Conservation (phyloP, 2,329 filamentous ascomycete species). For the Trichoderma brevicompactum region DNA sequence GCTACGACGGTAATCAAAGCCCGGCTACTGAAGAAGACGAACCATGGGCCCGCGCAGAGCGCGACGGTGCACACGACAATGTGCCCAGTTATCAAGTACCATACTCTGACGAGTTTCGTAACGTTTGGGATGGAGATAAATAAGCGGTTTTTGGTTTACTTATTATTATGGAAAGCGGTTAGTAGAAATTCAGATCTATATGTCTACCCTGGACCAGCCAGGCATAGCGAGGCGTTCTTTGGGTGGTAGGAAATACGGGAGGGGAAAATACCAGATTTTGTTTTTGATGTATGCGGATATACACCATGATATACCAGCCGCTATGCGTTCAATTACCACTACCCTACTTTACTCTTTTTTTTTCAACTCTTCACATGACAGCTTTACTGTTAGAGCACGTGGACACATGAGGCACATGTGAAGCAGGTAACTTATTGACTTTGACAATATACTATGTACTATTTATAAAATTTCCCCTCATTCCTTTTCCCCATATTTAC, state of each 20-base stretch:
- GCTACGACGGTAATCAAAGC: conserved; percentile 11
- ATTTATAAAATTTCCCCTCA: too few species aligned
- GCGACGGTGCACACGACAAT: conserved; percentile 29
- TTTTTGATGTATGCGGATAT: conserved; percentile 25
- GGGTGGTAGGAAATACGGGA: conserved; percentile 22
- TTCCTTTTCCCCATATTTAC: neutral
- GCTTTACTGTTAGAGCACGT: neutral
- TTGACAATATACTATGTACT: conserved; percentile 12
- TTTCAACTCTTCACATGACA: neutral
- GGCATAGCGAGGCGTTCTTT: conserved; percentile 39
- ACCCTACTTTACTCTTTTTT: neutral
- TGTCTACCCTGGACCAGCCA: conserved; percentile 18
- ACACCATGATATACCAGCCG: conserved; percentile 14
- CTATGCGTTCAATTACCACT: neutral
- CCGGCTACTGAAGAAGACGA: conserved; percentile 32
- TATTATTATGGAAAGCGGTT: neutral
- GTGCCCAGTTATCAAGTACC: conserved; percentile 39
- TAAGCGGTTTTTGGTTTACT: neutral
- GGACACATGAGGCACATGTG: neutral
- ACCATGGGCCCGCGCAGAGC: conserved; percentile 17
- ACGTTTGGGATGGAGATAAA: conserved; percentile 47
- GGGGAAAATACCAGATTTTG: conserved; percentile 15
- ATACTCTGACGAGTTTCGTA: conserved; percentile 51
- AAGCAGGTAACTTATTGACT: neutral
- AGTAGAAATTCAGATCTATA: conserved; percentile 10